Percentiles rank a stretch among this genome's conserved stretches.
phyloP scores from a whole-genome alignment of 176 grass and related monocot genomes.

The Dactylis glomerata region DNA sequence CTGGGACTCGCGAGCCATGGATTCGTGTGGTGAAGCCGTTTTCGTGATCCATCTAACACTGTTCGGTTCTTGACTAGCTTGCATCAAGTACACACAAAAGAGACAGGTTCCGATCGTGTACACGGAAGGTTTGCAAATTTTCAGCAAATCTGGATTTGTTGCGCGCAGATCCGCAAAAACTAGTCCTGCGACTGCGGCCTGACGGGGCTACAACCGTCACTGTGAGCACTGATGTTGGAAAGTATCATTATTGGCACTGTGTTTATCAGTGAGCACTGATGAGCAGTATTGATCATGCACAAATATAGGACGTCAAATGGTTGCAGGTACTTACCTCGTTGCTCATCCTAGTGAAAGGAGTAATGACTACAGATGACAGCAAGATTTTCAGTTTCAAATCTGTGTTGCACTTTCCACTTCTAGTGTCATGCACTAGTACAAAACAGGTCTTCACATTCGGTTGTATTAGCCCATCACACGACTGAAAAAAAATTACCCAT shows the following conservation, averaged over 20 bases:
- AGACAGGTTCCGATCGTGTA: neutral
- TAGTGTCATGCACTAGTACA: no score
- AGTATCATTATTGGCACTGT: neutral
- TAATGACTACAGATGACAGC: conserved; percentile 61
- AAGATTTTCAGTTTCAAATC: no score
- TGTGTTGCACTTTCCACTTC: no score
- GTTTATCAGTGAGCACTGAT: neutral
- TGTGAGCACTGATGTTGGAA: neutral
- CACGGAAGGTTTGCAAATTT: neutral
- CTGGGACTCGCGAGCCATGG: neutral
- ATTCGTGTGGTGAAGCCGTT: neutral
- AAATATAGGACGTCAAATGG: conserved; percentile 72
- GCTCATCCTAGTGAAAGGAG: conserved; percentile 82
- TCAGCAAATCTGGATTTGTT: neutral
- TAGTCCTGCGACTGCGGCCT: no score
- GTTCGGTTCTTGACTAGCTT: neutral
- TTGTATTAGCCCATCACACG: no score
- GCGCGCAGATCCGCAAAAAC: no score
- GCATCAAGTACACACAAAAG: neutral
- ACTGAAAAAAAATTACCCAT: no score
- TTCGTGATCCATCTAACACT: neutral
- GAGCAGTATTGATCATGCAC: neutral
- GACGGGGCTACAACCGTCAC: no score
- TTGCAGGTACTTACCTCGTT: conserved; percentile 71
- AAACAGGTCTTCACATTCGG: no score